Evolutionary conservation across 106 monocot species (phyloP), one percentile per base, ranked within the genome.

Genomic region (Gastrodia elata): DNA sequence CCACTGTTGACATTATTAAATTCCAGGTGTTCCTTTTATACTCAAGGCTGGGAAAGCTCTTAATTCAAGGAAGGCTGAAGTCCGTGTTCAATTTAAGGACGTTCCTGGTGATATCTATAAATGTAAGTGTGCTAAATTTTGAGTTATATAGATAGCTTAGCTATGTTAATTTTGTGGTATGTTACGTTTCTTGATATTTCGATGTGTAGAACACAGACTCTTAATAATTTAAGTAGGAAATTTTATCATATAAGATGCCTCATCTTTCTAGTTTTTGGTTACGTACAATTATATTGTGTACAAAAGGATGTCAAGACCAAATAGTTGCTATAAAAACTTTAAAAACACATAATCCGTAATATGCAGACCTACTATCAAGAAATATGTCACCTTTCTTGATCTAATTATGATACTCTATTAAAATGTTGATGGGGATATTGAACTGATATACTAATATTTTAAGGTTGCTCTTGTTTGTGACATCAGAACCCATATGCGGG

Each of bases 31-130:
- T 59, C 96, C 96, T 49, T 92, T 97, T 77, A 97, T 97, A 49
- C 78, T 97, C 13, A 97, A 97, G 86, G 96, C 96, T 42, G 96
- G 96, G 79, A 97, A 97, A 81, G 90, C 96, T 43, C 77, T 97
- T 79, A 92, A 90, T 80, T 92, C 92, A 48, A 97, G 83, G 71
- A 97, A 97, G 74, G 92, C 96, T 35, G 96, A 97, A 88, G 86
- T 97, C 34, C 89, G 96, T 55, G 88, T 97, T 42, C 96, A 97
- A 70, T 97, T 97, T 42, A 97, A 97, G 78, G 96, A 97, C 72
- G 96, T 97, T 76, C 96, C 96, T 71, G 96, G 96, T 35, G 92
- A 97, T 77, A 97, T 97, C 20, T 97, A 88, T 79, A 90, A 71
- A 84, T 81, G 96, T 97, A 90, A 15, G 72, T 16, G 24, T n/a